Percentiles rank a stretch among this genome's conserved stretches.
phyloP scores from a whole-genome alignment of 371 early-diverging fungal species.

The Blakeslea trispora region DNA sequence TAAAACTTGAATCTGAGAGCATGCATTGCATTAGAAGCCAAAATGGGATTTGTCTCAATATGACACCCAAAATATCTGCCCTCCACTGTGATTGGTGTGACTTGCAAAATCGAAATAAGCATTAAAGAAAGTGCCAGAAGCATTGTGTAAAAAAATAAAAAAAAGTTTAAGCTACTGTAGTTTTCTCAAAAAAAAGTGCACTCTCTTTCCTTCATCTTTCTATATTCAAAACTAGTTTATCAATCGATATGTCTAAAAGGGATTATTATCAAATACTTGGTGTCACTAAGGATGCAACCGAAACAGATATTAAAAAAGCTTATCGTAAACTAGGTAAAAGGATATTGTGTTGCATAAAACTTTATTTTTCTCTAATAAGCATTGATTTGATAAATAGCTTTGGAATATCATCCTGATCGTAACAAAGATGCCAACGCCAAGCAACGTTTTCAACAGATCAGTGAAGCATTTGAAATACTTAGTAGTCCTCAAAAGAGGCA shows the following conservation, averaged over 20 bases:
- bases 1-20: too few species aligned
- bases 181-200: not conserved
- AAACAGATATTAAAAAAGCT: slow-evolving; percentile 88
- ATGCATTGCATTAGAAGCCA: too few species aligned
- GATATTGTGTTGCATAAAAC: not conserved
- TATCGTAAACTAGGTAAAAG: slow-evolving; percentile 79
- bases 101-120: not conserved
- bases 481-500: slow-evolving; percentile 78
- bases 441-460: slow-evolving; percentile 53
- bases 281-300: slow-evolving; percentile 80
- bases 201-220: slow-evolving; percentile 5
- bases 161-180: not conserved
- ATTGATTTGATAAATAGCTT: slow-evolving; percentile 21
- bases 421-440: slow-evolving; percentile 44
- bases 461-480: slow-evolving; percentile 96
- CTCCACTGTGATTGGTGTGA: too few species aligned
- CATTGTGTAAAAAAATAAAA: slow-evolving; percentile 1
- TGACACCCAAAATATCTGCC: too few species aligned
- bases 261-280: slow-evolving; percentile 90
- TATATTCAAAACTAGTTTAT: too few species aligned
- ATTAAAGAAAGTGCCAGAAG: slow-evolving; percentile 11
- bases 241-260: slow-evolving; percentile 47
- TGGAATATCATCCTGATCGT: slow-evolving; percentile 55
- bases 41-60: too few species aligned
- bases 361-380: not conserved